Evolutionary conservation across 139 green algal genomes (phyloP).

Genomic region (Chlorella sorokiniana): DNA sequence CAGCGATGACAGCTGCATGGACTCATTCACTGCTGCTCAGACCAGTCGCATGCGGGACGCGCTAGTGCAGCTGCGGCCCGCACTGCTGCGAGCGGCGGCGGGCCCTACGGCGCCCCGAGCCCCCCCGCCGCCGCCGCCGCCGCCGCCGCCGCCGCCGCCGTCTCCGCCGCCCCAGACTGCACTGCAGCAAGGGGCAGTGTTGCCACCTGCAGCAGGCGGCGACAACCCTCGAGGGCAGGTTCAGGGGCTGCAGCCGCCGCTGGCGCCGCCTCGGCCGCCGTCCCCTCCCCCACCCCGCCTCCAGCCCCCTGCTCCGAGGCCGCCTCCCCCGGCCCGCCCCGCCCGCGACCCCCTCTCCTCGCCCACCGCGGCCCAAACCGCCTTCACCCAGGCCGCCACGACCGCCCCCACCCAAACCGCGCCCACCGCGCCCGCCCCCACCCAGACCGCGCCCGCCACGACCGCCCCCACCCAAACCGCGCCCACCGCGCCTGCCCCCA

Average conservation of each 20-base stretch:
- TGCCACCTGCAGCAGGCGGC: too few species aligned
- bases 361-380: too few species aligned
- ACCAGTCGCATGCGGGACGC: conserved; percentile 2
- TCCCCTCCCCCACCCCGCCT: too few species aligned
- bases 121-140: too few species aligned
- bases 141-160: too few species aligned
- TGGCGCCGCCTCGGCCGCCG: neutral
- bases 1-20: conserved; percentile 15
- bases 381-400: neutral
- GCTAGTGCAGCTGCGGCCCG: conserved; percentile 10
- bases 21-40: neutral
- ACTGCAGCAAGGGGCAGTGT: too few species aligned
- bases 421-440: neutral
- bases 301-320: too few species aligned
- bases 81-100: neutral
- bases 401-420: neutral
- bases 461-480: neutral
- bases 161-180: neutral
- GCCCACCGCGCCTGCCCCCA: too few species aligned
- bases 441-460: neutral
- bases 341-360: too few species aligned
- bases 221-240: too few species aligned
- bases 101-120: neutral
- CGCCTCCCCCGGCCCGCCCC: too few species aligned
- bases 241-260: neutral